These are phyloP conservation scores for Cenchrus fungigraminus DNA, from an alignment of 176 grass and related monocot genomes.

Conservation along the genomic window DNA sequence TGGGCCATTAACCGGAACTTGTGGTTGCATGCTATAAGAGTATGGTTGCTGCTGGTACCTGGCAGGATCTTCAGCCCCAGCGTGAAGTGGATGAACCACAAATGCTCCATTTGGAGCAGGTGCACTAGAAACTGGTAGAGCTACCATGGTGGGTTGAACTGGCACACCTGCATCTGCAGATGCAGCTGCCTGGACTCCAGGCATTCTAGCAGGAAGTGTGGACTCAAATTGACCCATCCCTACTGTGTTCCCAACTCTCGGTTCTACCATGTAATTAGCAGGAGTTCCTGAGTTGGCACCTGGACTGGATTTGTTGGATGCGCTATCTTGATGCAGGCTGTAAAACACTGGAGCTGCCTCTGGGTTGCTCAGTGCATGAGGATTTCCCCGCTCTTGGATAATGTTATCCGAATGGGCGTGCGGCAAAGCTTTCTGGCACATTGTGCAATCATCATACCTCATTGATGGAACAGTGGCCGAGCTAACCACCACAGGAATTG, in stretches of 20 bases:
- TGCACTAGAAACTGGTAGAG: constrained; percentile 44
- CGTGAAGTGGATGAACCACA: constrained; percentile 45
- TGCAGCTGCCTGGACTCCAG: constrained; percentile 40
- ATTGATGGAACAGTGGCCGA: constrained; percentile 21
- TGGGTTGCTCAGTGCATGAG: constrained; percentile 21
- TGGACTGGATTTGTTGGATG: constrained; percentile 45
- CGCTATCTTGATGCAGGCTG: constrained; percentile 60
- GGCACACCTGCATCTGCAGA: constrained; percentile 44
- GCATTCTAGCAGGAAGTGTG: constrained; percentile 40
- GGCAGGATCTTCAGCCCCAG: constrained; percentile 47
- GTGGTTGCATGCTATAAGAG: constrained; percentile 53
- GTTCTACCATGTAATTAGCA: constrained; percentile 39
- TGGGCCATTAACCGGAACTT: constrained; percentile 40
- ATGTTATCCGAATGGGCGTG: constrained; percentile 78
- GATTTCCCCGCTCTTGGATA: constrained; percentile 60
- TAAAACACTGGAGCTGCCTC: constrained; percentile 53
- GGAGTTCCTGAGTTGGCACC: constrained; percentile 38
- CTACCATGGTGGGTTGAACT: constrained; percentile 44
- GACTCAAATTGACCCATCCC: constrained; percentile 47
- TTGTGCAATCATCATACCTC: constrained; percentile 68
- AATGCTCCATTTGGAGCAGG: constrained; percentile 55
- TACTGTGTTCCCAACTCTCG: constrained; percentile 35
- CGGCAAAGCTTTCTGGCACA: constrained; percentile 83
- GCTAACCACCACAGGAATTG: constrained; percentile 47
- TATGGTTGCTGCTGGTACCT: constrained; percentile 57